A percentile compares a stretch with the other conserved stretches of the same genome.
Conservation (phyloP, 768 basidiomycete species). For the Termitomyces sp. region DNA sequence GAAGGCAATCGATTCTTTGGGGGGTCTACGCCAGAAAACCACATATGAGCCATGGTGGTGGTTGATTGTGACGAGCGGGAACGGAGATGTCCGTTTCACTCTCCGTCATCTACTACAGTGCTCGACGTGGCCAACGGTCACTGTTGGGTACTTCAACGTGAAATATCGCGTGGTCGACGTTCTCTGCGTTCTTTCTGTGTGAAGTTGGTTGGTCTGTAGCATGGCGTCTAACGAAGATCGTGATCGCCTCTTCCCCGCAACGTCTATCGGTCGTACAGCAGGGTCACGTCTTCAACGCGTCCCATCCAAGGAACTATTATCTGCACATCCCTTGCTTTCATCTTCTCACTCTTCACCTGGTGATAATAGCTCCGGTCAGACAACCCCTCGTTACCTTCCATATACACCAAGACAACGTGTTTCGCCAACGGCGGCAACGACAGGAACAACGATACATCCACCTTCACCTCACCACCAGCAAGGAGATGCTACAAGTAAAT, state of each 20-base stretch:
- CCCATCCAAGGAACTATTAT: slow-evolving; percentile 52
- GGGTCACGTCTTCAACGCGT: slow-evolving; percentile 41
- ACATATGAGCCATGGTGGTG: slow-evolving; percentile 16
- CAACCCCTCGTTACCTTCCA: slow-evolving; percentile 57
- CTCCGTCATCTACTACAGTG: not conserved
- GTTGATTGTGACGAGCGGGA: not conserved
- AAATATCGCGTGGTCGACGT: not conserved
- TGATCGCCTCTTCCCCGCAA: slow-evolving; percentile 43
- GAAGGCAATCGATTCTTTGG: slow-evolving; percentile 10
- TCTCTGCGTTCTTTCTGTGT: not conserved
- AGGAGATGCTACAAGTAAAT: slow-evolving; percentile 62
- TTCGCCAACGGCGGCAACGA: slow-evolving; percentile 41
- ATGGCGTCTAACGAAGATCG: slow-evolving; percentile 38
- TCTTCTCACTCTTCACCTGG: slow-evolving; percentile 30
- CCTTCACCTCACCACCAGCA: slow-evolving; percentile 46
- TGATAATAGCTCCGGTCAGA: slow-evolving; percentile 22
- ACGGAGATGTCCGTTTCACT: slow-evolving; percentile 4
- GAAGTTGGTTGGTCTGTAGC: not conserved
- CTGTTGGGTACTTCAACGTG: not conserved
- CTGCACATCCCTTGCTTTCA: slow-evolving; percentile 66
- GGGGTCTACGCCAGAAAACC: slow-evolving; percentile 1
- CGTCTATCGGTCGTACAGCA: slow-evolving; percentile 53
- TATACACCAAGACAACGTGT: slow-evolving; percentile 75
- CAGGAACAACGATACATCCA: slow-evolving; percentile 49
- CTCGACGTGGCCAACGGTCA: not conserved